phyloP scores from a whole-genome alignment of 352 stramenopile genomes.

The Pythium biforme region DNA sequence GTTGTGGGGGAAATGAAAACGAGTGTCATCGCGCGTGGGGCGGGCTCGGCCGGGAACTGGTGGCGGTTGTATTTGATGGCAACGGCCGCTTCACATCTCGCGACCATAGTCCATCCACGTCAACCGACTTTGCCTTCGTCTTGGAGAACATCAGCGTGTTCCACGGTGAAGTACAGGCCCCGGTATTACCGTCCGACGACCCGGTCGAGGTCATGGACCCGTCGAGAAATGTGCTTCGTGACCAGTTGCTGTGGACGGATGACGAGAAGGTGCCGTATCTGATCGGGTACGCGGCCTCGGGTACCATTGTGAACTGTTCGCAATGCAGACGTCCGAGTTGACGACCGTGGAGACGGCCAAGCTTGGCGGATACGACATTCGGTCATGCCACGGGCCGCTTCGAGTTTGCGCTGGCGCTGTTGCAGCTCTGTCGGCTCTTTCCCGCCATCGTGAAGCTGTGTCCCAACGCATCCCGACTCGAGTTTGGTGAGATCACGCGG shows the following conservation, averaged over 20 bases:
- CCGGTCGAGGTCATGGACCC: not conserved
- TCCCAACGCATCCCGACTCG: not conserved
- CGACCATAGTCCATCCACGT: not conserved
- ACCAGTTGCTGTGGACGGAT: not conserved
- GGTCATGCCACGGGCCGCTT: not conserved
- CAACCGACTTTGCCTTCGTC: not conserved
- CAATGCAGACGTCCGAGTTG: not conserved
- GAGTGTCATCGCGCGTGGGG: not conserved
- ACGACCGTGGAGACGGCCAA: not conserved
- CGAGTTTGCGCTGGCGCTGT: not conserved
- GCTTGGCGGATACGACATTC: not conserved
- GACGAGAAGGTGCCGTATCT: not conserved
- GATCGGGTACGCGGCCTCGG: not conserved
- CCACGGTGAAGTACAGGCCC: not conserved
- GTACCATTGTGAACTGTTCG: not conserved
- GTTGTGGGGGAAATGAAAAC: not conserved
- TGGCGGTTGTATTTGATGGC: not conserved
- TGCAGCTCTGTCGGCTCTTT: not conserved
- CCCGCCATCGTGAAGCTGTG: not conserved
- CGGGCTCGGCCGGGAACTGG: not conserved
- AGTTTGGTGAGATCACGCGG: not conserved
- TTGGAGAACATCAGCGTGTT: not conserved
- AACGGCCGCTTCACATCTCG: not conserved
- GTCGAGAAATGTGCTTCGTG: not conserved
- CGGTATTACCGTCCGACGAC: not conserved